These are phyloP conservation scores for Cyberlindnera nakhonratchasimensis DNA, from an alignment of 805 yeast genomes.

Conservation along the genomic window DNA sequence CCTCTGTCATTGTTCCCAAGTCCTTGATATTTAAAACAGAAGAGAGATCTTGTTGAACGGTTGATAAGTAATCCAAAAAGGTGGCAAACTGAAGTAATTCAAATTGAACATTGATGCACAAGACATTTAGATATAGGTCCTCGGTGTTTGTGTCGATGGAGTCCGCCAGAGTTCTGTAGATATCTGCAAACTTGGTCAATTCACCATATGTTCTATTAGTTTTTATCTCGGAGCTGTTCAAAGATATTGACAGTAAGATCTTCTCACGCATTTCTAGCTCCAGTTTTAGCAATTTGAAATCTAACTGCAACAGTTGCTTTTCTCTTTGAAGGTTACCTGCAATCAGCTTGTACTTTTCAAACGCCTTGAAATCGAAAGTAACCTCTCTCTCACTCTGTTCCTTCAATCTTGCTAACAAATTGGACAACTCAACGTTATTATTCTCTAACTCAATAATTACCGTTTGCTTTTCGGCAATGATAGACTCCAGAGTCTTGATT, in stretches of 20 bases:
- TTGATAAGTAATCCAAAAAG: constrained; percentile 2
- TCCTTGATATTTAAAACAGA: neutral
- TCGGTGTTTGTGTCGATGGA: neutral
- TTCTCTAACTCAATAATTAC: constrained; percentile 11
- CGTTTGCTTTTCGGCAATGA: constrained; percentile 17
- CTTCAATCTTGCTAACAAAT: constrained; percentile 2
- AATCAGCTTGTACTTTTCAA: constrained; percentile 5
- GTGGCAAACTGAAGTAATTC: constrained; percentile 3
- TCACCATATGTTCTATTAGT: neutral
- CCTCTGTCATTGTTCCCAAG: constrained; percentile 3
- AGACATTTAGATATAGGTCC: constrained; percentile 5
- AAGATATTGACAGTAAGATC: neutral
- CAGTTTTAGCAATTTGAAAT: constrained; percentile 4
- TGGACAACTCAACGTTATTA: constrained; percentile 20
- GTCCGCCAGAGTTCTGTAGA: neutral
- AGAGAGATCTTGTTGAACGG: neutral
- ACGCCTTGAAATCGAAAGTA: constrained; percentile 4
- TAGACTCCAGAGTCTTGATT: constrained; percentile 29
- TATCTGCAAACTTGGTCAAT: neutral
- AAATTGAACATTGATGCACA: constrained; percentile 2
- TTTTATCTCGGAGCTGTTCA: neutral
- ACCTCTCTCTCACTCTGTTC: constrained; percentile 1
- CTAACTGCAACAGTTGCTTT: constrained; percentile 5
- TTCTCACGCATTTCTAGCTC: constrained; percentile 2
- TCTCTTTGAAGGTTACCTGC: constrained; percentile 6